phyloP scores from a whole-genome alignment of 768 basidiomycete genomes.

The Boletus huronensis region DNA sequence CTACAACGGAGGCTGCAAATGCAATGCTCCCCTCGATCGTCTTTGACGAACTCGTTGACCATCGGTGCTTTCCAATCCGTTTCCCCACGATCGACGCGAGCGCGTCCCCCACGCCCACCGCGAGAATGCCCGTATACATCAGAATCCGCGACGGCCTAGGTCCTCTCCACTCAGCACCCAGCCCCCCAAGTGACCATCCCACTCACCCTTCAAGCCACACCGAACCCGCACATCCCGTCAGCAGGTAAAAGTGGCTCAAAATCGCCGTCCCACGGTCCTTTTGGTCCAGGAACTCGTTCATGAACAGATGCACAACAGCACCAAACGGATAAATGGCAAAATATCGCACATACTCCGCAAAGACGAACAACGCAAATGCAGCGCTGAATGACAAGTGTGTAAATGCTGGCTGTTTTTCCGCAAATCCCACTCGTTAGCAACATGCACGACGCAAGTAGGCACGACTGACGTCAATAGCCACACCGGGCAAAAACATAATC shows the following conservation, averaged over 20 bases:
- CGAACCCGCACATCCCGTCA: constrained; percentile 92
- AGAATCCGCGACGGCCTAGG: constrained; percentile 48
- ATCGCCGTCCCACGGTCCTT: constrained; percentile 96
- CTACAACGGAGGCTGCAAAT: constrained; percentile 68
- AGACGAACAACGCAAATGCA: constrained; percentile 92
- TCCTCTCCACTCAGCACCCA: constrained; percentile 4
- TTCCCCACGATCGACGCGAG: constrained; percentile 92
- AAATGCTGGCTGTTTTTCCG: constrained; percentile 77
- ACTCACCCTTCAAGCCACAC: constrained; percentile 94
- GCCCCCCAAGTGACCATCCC: not conserved
- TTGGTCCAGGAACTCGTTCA: constrained; percentile 95
- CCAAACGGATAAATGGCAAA: constrained; percentile 98
- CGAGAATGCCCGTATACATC: constrained; percentile 81
- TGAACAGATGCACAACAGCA: constrained; percentile 88
- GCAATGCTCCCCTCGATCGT: constrained; percentile 90
- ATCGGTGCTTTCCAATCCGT: constrained; percentile 72
- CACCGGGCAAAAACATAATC: constrained; percentile 93
- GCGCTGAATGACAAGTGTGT: constrained; percentile 92
- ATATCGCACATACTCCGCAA: constrained; percentile 96
- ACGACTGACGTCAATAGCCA: constrained; percentile 80
- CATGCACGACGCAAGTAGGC: constrained; percentile 2
- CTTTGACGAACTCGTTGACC: constrained; percentile 83
- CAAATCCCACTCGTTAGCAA: constrained; percentile 12
- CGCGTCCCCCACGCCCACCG: constrained; percentile 91
- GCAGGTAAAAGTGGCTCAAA: constrained; percentile 93